Percentiles rank a stretch among this genome's conserved stretches.
These are phyloP conservation scores for Wakefieldia striispora DNA, from an alignment of 768 basidiomycete genomes.

Conservation along the genomic window DNA sequence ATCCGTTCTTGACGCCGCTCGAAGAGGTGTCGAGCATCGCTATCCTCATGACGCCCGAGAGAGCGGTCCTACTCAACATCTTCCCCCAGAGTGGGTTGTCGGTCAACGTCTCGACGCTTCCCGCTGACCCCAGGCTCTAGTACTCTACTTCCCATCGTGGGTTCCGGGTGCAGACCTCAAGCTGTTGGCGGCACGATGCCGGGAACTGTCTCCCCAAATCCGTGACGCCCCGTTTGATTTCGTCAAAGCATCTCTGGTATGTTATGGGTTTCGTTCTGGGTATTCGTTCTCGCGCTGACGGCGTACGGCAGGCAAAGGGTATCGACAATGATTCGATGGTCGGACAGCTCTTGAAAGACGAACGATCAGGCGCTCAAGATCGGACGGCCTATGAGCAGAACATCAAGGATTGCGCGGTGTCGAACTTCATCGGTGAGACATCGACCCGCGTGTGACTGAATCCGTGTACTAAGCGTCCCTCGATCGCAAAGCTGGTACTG, in stretches of 20 bases:
- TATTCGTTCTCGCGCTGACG: background rate
- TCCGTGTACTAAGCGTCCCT: background rate
- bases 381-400: slow-evolving; percentile 13
- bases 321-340: slow-evolving; percentile 24
- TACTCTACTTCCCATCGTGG: slow-evolving; percentile 19
- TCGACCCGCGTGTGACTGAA: background rate
- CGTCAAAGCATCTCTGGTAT: slow-evolving; percentile 21
- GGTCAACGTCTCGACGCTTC: background rate
- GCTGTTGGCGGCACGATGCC: slow-evolving; percentile 7
- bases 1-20: slow-evolving; percentile 16
- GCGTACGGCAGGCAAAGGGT: slow-evolving; percentile 14
- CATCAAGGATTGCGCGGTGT: slow-evolving; percentile 17
- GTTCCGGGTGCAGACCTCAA: slow-evolving; percentile 14
- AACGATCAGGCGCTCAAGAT: background rate
- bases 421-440: slow-evolving; percentile 22
- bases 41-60: slow-evolving; percentile 19
- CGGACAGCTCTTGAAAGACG: slow-evolving; percentile 14
- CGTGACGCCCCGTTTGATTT: slow-evolving; percentile 22
- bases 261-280: background rate
- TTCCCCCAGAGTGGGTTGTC: slow-evolving; percentile 20
- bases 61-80: slow-evolving; percentile 13
- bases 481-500: slow-evolving; percentile 11
- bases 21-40: slow-evolving; percentile 8
- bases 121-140: slow-evolving; percentile 5
- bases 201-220: slow-evolving; percentile 10